Evolutionary conservation across 2,329 filamentous ascomycete species (phyloP), one percentile per base, ranked within the genome.

Genomic region (Alternaria sp.): DNA sequence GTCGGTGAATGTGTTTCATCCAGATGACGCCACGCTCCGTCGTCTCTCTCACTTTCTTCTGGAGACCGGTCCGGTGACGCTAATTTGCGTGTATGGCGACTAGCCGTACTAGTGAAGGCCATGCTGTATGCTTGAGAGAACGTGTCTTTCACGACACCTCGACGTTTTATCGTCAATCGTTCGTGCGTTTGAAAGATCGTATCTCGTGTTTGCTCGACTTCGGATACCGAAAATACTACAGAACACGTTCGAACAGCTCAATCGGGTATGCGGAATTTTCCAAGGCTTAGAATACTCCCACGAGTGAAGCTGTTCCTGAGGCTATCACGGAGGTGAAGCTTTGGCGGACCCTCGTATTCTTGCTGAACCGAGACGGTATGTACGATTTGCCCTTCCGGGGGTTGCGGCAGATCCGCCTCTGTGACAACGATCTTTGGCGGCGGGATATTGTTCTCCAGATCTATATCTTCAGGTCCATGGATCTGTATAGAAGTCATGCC

Each of bases 331-430:
- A 70, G 41, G 7, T 69, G 52, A 16, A 71, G 51, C 28, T 59
- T 64, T 2, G 71, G 66, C 5, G 67, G 55, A 2, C 41, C 51
- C 43, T 73, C 68, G 11, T 57, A 55, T 9, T 67, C 46, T n/a
- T 72, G 65, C 24, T 69, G 62, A 5, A 70, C 53, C 3, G 62
- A 66, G 20, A 66, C 54, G 4, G 64, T 66, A 28, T 69, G 69
- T 22, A 67, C 51, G 5, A 72, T 71, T 5, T 64, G 60, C 0
- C 61, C 61, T 3, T 53, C 38, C 5, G 47, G 26, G 2, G 56
- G 47, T 39, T 7, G 48, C 24, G 48, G 61, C 36, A 30, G 52
- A 32, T 59, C 53, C 3, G 28, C 26, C 3, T 43, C 56, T 20
- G 39, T 49, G 12, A 58, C 30, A 22, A 52, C 14, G 8, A 42